These are phyloP conservation scores for Vitis rupestris DNA, from an alignment of 164 flowering plant species.

Conservation along the genomic window DNA sequence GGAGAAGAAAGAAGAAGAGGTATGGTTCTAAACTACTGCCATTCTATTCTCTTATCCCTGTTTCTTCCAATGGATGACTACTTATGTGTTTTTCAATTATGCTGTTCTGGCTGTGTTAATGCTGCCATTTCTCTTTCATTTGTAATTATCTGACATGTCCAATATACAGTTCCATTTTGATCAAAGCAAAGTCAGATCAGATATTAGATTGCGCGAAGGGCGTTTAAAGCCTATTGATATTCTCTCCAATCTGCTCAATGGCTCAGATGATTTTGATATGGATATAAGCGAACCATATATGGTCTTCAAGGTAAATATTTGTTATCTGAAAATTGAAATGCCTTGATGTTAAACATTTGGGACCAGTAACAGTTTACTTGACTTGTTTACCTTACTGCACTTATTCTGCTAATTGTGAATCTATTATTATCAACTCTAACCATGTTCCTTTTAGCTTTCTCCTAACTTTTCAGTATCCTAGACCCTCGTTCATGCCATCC, in stretches of 20 bases:
- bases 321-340: neutral
- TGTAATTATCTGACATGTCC: conserved; percentile 11
- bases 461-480: no score
- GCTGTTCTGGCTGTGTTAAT: neutral
- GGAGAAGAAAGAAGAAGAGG: conserved; percentile 99
- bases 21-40: conserved; percentile 14
- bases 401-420: no score
- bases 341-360: no score
- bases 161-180: conserved; percentile 93
- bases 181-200: conserved; percentile 95
- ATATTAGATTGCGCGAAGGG: conserved; percentile 88
- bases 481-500: no score
- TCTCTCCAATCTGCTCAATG: conserved; percentile 78
- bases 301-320: conserved; percentile 78
- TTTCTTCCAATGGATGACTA: neutral
- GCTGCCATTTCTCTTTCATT: neutral
- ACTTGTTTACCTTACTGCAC: no score
- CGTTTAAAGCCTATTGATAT: conserved; percentile 90
- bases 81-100: neutral
- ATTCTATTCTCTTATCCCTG: neutral
- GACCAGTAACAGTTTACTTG: no score
- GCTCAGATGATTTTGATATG: conserved; percentile 74
- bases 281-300: conserved; percentile 90
- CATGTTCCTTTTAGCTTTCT: no score
- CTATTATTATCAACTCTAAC: no score